Percentiles rank a stretch among this genome's conserved stretches.
Conservation (phyloP, 306 rosid species). For the Prunus dulcis region DNA sequence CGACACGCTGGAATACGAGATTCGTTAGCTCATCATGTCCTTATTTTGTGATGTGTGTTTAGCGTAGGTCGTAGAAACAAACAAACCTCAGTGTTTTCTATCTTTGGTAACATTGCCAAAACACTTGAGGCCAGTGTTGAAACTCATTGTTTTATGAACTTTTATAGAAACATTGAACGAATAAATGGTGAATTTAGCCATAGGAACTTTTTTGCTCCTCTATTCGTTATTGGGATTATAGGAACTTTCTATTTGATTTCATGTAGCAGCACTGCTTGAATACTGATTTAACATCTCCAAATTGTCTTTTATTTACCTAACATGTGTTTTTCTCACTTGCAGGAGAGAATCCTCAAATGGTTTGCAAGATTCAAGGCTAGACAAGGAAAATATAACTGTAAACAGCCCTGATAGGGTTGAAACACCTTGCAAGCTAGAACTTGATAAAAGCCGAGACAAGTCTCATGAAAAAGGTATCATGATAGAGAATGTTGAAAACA, state of each 20-base stretch:
- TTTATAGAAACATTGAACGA: neutral
- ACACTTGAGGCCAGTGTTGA: neutral
- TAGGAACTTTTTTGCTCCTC: neutral
- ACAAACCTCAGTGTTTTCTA: neutral
- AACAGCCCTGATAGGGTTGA: slow-evolving; percentile 22
- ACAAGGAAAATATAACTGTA: slow-evolving; percentile 19
- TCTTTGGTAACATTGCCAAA: neutral
- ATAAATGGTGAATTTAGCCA: neutral
- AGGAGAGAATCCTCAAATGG: slow-evolving; percentile 39
- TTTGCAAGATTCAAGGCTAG: slow-evolving; percentile 33
- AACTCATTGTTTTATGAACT: neutral
- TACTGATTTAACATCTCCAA: neutral
- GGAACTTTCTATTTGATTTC: neutral
- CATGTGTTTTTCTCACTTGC: neutral
- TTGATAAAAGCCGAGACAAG: slow-evolving; percentile 5
- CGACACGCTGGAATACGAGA: neutral
- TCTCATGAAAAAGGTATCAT: slow-evolving; percentile 23
- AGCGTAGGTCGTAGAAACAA: neutral
- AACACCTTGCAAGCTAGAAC: slow-evolving; percentile 8
- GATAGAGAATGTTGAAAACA: slow-evolving; percentile 18
- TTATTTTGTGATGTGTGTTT: neutral
- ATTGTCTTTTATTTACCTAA: neutral
- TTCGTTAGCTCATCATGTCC: neutral
- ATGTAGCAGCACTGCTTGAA: neutral
- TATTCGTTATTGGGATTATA: neutral